Base-by-base conservation (phyloP, 305 asterid species). In the Stenogyne calaminthoides region DNA sequence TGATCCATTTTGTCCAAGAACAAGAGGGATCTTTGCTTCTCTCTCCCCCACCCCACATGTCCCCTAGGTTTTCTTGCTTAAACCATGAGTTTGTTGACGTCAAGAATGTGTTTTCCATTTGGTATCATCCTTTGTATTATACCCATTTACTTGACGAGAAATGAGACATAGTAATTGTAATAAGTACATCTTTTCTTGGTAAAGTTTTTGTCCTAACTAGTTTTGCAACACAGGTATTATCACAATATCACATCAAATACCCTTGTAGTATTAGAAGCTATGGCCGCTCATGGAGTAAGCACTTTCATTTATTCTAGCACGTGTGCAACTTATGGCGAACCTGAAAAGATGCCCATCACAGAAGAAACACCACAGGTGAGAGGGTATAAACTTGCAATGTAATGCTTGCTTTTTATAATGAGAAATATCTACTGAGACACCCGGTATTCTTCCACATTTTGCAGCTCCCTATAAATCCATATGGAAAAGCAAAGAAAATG, bases 401-500 rank as follows among this genome's bases (percentile, higher is more conserved):
- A 46, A 3, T 44, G 20, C 40, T 27, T 15, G 39, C 47, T 32
- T 63, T 46, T 29, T 64, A 8, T 39, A 22, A 37, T 56, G 62
- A 55, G 67, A 51, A 29, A 22, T 65, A 46, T 70, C 72, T n/a
- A 3, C 67, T 72, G 11, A 65, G 40, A 25, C 40, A 58, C 71
- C 64, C n/a, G 60, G 44, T 67, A 15, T 55, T 77, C 65, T 71
- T 80, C 56, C 19, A 47, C 66, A 47, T 42, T 27, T 5, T 83
- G 77, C 86, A 93, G 97, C 73, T 85, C 70, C 98, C 98, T 32
- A 93, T 93, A 69, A 93, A 93, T 80, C 98, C 98, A 34, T 93
- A 93, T 77, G 98, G 98, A 56, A 93, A 93, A 85, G 98, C 98
- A 80, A 93, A 93, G 89, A 93, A 93, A 82, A 93, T 93, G 98